Base-by-base conservation (phyloP, 306 rosid species). In the Castanopsis chinensis region DNA sequence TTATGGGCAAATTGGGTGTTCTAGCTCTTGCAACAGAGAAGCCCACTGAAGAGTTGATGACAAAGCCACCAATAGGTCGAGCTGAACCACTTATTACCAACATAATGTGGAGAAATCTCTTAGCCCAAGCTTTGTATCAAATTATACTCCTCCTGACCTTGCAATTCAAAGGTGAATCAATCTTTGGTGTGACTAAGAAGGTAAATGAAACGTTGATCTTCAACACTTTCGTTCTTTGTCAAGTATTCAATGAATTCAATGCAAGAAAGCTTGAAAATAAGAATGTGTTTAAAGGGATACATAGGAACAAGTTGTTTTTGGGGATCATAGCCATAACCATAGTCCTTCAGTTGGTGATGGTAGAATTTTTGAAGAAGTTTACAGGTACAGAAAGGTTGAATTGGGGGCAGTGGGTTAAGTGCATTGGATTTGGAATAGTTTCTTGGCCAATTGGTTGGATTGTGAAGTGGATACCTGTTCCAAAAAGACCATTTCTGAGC, bases 1-100 rank as follows among this genome's bases (percentile, higher is more conserved):
- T 84, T 7, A 84, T 76, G 82, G 87, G 67, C 76, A 84, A 84
- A 41, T 45, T 84, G 61, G 84, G 76, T 10, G 84, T 79, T 53
- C 33, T 81, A 20, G 87, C 85, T 58, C 74, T 85, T 1, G 82
- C 83, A 75, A 84, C 80, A 0, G 75, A 84, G 21, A 58, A 78
- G 45, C 88, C 83, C 20, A 51, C 78, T 9, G 49, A 81, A 0
- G 76, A 85, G 37, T 75, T 85, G 32, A 77, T 81, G 81, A 71
- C 78, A 3, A 74, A 74, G 28, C 72, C 54, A 4, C 63, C 73
- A 0, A 63, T 74, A 37, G 76, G 78, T 23, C 41, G 72, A 8
- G 53, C 78, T 0, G 78, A 78, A 75, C 85, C 76, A 0, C 72
- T 85, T 51, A 78, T 85, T 28, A 77, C 88, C 54, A 69, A 69